Percentiles rank a stretch among this genome's conserved stretches.
These are phyloP conservation scores for Pseudomonodictys pantanalensis DNA, from an alignment of 495 filamentous ascomycete species.

Conservation along the genomic window DNA sequence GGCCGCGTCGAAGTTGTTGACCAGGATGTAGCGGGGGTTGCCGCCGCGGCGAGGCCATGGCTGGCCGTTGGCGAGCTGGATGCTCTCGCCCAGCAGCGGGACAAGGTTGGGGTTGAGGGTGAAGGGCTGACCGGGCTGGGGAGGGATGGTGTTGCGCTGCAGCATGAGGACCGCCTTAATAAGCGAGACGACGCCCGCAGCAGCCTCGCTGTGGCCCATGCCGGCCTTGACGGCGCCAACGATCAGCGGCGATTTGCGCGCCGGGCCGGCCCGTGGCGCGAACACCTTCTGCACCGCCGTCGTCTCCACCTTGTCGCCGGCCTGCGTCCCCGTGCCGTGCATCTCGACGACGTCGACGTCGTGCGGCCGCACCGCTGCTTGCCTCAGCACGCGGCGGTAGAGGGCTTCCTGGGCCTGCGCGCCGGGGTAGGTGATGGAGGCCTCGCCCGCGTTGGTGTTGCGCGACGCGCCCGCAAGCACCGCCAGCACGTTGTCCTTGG, in stretches of 20 bases:
- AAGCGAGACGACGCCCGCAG: conserved; percentile 38
- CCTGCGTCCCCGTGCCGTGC: conserved; percentile 46
- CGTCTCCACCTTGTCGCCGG: conserved; percentile 40
- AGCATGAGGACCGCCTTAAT: conserved; percentile 43
- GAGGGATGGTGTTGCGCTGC: conserved; percentile 19
- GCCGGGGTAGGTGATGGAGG: conserved; percentile 43
- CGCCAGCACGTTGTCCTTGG: conserved; percentile 37
- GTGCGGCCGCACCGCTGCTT: conserved; percentile 22
- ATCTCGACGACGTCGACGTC: conserved; percentile 40
- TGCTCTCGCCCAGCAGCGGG: conserved; percentile 1
- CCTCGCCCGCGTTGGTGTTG: conserved; percentile 38
- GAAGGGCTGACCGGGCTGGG: conserved; percentile 15
- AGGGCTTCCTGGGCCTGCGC: conserved; percentile 30
- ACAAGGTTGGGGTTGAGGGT: conserved; percentile 15
- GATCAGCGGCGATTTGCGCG: conserved; percentile 19
- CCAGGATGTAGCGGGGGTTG: conserved; percentile 26
- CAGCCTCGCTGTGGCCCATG: conserved; percentile 40
- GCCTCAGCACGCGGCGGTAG: conserved; percentile 26
- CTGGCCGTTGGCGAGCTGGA: background rate
- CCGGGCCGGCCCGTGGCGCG: conserved; percentile 6
- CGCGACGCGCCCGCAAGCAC: conserved; percentile 29
- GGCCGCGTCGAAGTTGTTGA: conserved; percentile 45
- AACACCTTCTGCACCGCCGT: conserved; percentile 34
- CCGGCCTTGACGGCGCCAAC: conserved; percentile 40
- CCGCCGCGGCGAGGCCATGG: background rate